Percentiles rank a stretch among this genome's conserved stretches.
phyloP scores from a whole-genome alignment of 805 yeast species.

The Yarrowia keelungensis region DNA sequence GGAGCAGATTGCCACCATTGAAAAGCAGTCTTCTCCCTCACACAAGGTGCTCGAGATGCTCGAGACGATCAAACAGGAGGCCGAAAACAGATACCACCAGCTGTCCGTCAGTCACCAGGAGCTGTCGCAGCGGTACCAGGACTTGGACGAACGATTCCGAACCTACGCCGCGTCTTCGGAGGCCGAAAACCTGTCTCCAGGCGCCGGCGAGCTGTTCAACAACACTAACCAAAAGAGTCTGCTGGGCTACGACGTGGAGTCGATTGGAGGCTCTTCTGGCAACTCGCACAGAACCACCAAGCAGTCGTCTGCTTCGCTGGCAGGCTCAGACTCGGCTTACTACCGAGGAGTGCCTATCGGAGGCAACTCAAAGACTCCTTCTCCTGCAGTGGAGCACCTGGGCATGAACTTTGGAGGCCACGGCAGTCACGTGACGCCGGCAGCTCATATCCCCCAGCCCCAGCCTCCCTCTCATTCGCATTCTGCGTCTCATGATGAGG shows the following conservation, averaged over 20 bases:
- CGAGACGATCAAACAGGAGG: conserved; percentile 40
- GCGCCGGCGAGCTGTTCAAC: conserved; percentile 21
- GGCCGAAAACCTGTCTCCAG: conserved; percentile 27
- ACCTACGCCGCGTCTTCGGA: conserved; percentile 33
- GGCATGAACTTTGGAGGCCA: conserved; percentile 29
- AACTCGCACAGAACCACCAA: conserved; percentile 27
- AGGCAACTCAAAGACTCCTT: conserved; percentile 17
- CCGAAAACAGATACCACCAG: conserved; percentile 43
- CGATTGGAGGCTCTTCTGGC: conserved; percentile 16
- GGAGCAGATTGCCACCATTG: conserved; percentile 41
- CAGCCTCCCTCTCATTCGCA: conserved; percentile 4
- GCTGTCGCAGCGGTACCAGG: conserved; percentile 44
- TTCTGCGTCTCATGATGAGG: conserved; percentile 5
- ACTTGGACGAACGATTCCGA: conserved; percentile 45
- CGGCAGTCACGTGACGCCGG: not conserved
- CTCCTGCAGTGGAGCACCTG: conserved; percentile 25
- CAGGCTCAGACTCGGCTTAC: conserved; percentile 15
- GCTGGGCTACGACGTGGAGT: conserved; percentile 28
- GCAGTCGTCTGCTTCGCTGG: conserved; percentile 26
- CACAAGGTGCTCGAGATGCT: conserved; percentile 41
- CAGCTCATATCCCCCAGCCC: conserved; percentile 6
- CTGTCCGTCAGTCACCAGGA: conserved; percentile 47
- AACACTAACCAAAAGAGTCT: conserved; percentile 29
- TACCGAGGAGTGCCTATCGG: conserved; percentile 27
- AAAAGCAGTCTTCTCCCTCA: conserved; percentile 38